Percentiles rank a stretch among this genome's conserved stretches.
phyloP scores from a whole-genome alignment of 139 green algal species.

The Chlorokybus atmophyticus region DNA sequence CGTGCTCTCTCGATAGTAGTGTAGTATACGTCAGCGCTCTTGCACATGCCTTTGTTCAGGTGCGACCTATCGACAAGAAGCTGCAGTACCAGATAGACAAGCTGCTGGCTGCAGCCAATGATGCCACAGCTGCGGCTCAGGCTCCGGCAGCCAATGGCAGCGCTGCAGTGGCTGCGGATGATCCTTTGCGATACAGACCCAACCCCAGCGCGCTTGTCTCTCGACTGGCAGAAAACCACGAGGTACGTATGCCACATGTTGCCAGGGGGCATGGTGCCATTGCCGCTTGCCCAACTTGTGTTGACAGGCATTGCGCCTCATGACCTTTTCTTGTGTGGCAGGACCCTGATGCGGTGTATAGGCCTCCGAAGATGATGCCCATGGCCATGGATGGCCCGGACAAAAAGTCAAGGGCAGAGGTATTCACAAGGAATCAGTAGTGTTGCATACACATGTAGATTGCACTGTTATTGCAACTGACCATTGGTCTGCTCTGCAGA shows the following conservation, averaged over 20 bases:
- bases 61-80: conserved; percentile 86
- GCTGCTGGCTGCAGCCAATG: conserved; percentile 50
- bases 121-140: not conserved
- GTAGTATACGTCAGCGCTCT: too few species aligned
- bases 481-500: conserved; percentile 3
- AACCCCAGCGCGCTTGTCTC: conserved; percentile 57
- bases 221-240: too few species aligned
- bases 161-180: conserved; percentile 9
- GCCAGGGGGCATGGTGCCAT: conserved; percentile 6
- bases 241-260: too few species aligned
- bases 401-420: conserved; percentile 21
- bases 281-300: too few species aligned
- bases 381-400: conserved; percentile 50
- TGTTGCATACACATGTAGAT: too few species aligned
- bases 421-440: too few species aligned
- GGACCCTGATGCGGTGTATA: conserved; percentile 64
- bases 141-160: not conserved
- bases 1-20: too few species aligned
- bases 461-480: too few species aligned
- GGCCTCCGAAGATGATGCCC: conserved; percentile 69
- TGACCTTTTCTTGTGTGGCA: too few species aligned
- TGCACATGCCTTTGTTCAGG: too few species aligned
- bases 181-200: conserved; percentile 36
- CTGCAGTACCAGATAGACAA: conserved; percentile 93
- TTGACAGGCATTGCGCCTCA: too few species aligned